These are phyloP conservation scores for Phyllosticta paracitricarpa DNA, from an alignment of 2,329 filamentous ascomycete genomes.

Conservation along the genomic window DNA sequence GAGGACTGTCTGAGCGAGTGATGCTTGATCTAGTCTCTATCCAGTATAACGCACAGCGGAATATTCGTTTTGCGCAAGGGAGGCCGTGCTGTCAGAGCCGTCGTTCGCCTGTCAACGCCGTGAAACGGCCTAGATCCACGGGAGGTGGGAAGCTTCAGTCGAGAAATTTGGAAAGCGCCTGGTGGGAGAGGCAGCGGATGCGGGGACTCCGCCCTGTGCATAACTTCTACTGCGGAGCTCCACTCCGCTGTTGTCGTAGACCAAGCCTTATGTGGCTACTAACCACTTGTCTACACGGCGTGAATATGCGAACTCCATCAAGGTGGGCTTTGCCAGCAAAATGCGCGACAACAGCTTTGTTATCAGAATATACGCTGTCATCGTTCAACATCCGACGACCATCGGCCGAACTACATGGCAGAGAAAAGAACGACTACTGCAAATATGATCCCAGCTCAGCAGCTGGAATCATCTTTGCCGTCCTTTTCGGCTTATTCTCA, in stretches of 20 bases:
- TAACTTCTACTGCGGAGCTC: too few relatives aligned
- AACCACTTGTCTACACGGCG: too few relatives aligned
- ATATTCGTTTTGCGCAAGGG: background rate
- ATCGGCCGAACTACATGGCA: background rate
- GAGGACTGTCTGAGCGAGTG: background rate
- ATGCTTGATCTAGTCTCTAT: background rate
- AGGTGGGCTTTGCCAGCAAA: too few relatives aligned
- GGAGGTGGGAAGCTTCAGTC: background rate
- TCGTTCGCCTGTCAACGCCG: background rate
- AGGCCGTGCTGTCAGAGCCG: background rate
- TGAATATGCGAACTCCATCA: too few relatives aligned
- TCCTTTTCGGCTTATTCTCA: conserved; percentile 21
- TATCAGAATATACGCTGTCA: background rate
- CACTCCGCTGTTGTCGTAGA: background rate
- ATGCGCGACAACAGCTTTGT: background rate
- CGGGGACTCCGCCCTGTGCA: background rate
- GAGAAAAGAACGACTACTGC: conserved; percentile 13
- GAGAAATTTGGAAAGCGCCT: background rate
- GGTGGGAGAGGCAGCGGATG: background rate
- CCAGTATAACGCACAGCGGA: background rate
- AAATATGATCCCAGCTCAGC: conserved; percentile 22
- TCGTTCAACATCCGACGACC: background rate
- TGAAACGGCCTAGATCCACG: background rate
- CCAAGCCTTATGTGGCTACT: too few relatives aligned
- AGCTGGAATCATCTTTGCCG: conserved; percentile 20